Base-by-base conservation (phyloP, 257 asterid genomes). In the Ilex aquifolium region DNA sequence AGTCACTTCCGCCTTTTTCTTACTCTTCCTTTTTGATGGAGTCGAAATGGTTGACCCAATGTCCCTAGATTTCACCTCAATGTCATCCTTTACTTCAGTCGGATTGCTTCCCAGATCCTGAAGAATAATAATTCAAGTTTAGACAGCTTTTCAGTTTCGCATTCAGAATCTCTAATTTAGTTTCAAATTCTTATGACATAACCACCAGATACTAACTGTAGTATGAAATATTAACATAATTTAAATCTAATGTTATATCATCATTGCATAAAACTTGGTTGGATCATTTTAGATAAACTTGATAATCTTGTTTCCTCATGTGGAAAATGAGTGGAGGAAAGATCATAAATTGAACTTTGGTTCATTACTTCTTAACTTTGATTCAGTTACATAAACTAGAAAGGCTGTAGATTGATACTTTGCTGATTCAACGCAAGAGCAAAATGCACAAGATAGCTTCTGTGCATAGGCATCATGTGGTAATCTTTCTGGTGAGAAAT, bases 11-110 rank as follows among this genome's bases (percentile, higher is more conserved):
- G 76, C 55, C 80, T 69, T 90, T 39, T 79, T 85, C 95, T 76
- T 87, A 40, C 92, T 82, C 86, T 82, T 90, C 64, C 83, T 70
- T 36, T 83, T 87, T 13, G 88, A 74, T 57, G 95, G 82, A 60
- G 69, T 68, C 0, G 88, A 57, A 31, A 75, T 14, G 36, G 60
- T 44, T 3, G 63, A 49, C 14, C 88, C 96, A 6, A 83, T 63
- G 7, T 85, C 95, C 69, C 93, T 76, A 10, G 91, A 80, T 71
- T 75, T 82, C 57, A 79, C 71, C 69, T 72, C 72, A 0, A 68
- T 70, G 44, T 73, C 83, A 7, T 78, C 86, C 68, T 71, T 80
- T 36, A 65, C 58, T 69, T 72, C 76, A 13, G 62, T 49, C 42
- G 72, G 15, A 69, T 69, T 61, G 21, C 61, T 71, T 16, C 68